These are phyloP conservation scores for Sanghuangporus baumii DNA, from an alignment of 1,284 basidiomycete genomes.

Conservation along the genomic window DNA sequence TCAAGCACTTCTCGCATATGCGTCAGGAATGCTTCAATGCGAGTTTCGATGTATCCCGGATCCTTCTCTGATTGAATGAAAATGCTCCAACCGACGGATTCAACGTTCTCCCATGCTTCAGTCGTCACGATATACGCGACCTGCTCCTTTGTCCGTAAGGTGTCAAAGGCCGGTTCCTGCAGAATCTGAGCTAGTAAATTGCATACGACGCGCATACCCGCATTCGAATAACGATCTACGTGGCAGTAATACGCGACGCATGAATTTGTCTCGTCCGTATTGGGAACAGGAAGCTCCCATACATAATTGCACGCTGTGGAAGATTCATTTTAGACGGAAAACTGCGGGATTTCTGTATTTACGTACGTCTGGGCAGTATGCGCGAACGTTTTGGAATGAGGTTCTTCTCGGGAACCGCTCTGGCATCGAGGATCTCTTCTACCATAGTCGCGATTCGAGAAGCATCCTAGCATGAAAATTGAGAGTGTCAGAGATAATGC, in stretches of 20 bases:
- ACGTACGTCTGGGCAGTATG: constrained; percentile 60
- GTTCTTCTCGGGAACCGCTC: constrained; percentile 50
- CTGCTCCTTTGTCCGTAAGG: constrained; percentile 94
- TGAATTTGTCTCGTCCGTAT: constrained; percentile 85
- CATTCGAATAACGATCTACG: constrained; percentile 56
- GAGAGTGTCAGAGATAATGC: constrained; percentile 1
- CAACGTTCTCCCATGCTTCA: constrained; percentile 51
- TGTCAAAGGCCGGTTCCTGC: constrained; percentile 85
- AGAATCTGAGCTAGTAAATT: constrained; percentile 72
- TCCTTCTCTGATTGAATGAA: constrained; percentile 87
- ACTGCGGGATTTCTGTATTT: constrained; percentile 6
- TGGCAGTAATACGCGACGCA: constrained; percentile 77
- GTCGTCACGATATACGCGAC: constrained; percentile 86
- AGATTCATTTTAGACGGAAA: constrained; percentile 17
- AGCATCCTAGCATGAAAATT: constrained; percentile 52
- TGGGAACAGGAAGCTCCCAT: constrained; percentile 70
- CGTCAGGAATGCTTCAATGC: constrained; percentile 85
- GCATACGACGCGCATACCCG: constrained; percentile 51
- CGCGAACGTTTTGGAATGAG: constrained; percentile 56
- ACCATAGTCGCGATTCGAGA: constrained; percentile 65
- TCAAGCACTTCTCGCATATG: constrained; percentile 57
- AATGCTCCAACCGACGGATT: constrained; percentile 75
- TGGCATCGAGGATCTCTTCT: constrained; percentile 62
- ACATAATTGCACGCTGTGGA: constrained; percentile 61
- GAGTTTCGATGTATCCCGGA: constrained; percentile 78